Percentiles rank a stretch among this genome's conserved stretches.
Conservation (phyloP, 2,329 filamentous ascomycete genomes). For the Scopulariopsis brevicaulis region DNA sequence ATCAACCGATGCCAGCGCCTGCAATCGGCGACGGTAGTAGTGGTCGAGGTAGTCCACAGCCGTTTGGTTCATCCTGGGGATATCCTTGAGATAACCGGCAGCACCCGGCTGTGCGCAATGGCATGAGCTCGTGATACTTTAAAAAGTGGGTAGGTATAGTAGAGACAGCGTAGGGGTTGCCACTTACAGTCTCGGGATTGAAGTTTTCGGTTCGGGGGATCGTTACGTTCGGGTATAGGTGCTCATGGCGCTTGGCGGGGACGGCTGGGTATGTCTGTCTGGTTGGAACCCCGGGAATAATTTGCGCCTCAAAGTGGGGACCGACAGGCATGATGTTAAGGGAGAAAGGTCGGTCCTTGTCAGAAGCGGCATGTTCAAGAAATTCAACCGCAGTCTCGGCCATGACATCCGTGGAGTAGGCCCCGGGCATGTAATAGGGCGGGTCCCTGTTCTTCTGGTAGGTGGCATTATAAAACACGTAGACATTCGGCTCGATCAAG, state of each 20-base stretch:
- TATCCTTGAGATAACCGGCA: slow-evolving; percentile 12
- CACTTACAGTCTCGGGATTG: slow-evolving; percentile 45
- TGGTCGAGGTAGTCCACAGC: slow-evolving; percentile 34
- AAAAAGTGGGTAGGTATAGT: not conserved
- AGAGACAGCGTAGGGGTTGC: not conserved
- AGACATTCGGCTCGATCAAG: slow-evolving; percentile 22
- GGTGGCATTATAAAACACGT: slow-evolving; percentile 35
- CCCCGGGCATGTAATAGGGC: slow-evolving; percentile 15
- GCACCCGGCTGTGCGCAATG: slow-evolving; percentile 17
- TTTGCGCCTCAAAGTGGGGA: slow-evolving; percentile 46
- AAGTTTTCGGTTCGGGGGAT: slow-evolving; percentile 55
- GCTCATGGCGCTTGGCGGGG: slow-evolving; percentile 45
- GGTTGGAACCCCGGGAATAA: slow-evolving; percentile 1
- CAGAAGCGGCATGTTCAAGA: slow-evolving; percentile 43
- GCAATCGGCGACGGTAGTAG: slow-evolving; percentile 38
- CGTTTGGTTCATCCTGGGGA: slow-evolving; percentile 26
- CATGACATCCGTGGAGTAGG: slow-evolving; percentile 43
- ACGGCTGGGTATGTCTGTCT: slow-evolving; percentile 34
- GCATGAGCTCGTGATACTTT: not conserved
- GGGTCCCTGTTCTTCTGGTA: slow-evolving; percentile 29
- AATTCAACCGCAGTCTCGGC: slow-evolving; percentile 46
- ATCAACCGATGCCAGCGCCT: slow-evolving; percentile 41
- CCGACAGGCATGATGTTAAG: slow-evolving; percentile 54
- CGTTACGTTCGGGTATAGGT: slow-evolving; percentile 47
- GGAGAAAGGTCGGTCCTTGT: slow-evolving; percentile 49